Conservation (phyloP, 2,329 filamentous ascomycete species). For the Colletotrichum limetticola region DNA sequence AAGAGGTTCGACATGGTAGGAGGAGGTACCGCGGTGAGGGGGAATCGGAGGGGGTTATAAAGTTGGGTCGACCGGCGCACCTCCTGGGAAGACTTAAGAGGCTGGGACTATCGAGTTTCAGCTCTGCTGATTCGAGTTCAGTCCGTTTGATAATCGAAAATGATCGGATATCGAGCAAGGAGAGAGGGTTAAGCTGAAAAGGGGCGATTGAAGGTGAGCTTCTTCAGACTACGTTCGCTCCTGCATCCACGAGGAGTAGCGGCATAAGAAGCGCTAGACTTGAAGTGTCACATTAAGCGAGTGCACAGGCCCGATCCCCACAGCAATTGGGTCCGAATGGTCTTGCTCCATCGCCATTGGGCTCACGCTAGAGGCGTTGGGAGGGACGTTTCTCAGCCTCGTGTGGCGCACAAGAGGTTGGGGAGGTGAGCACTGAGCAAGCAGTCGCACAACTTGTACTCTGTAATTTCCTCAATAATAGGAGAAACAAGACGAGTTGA, state of each 20-base stretch:
- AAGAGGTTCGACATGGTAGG: slow-evolving; percentile 68
- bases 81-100: slow-evolving; percentile 26
- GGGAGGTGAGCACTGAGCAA: neutral
- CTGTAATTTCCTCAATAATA: neutral
- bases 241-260: slow-evolving; percentile 35
- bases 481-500: neutral
- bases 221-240: slow-evolving; percentile 35
- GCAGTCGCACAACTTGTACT: neutral
- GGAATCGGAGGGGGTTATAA: slow-evolving; percentile 37
- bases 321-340: slow-evolving; percentile 24
- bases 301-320: slow-evolving; percentile 29
- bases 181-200: slow-evolving; percentile 34
- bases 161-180: slow-evolving; percentile 33
- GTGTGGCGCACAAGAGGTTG: slow-evolving; percentile 28
- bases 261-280: slow-evolving; percentile 34
- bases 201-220: slow-evolving; percentile 37
- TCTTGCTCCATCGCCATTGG: slow-evolving; percentile 27
- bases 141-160: slow-evolving; percentile 32
- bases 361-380: slow-evolving; percentile 7
- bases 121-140: slow-evolving; percentile 24
- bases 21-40: slow-evolving; percentile 33
- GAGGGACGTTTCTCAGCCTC: slow-evolving; percentile 31
- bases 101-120: slow-evolving; percentile 24
- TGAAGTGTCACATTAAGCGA: slow-evolving; percentile 33
- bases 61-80: slow-evolving; percentile 21